Conservation (phyloP, 257 asterid genomes). For the Avicennia marina region DNA sequence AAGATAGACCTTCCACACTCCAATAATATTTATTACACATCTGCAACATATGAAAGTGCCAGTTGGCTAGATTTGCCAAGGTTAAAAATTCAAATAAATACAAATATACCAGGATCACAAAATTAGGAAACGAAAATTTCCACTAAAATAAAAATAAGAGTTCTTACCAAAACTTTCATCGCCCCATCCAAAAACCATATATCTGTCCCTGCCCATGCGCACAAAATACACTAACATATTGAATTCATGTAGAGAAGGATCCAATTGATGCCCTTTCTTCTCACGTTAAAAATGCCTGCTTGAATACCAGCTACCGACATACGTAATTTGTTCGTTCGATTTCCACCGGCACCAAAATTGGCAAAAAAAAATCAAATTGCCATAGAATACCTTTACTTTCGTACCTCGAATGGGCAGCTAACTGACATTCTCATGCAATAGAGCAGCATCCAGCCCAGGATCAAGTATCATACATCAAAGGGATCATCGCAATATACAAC, state of each 20-base stretch:
- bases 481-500: slow-evolving; percentile 11
- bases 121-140: not conserved
- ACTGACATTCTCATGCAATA: slow-evolving; percentile 6
- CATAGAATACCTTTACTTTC: not conserved
- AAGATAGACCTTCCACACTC: slow-evolving; percentile 31
- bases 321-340: not conserved
- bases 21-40: slow-evolving; percentile 38
- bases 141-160: not conserved
- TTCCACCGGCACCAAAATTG: not conserved
- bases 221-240: not conserved
- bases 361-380: not conserved
- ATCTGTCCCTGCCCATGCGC: not conserved
- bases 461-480: not conserved
- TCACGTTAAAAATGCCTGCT: not conserved
- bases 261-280: not conserved
- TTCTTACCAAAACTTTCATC: not conserved
- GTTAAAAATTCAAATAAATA: not conserved
- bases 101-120: not conserved
- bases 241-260: not conserved
- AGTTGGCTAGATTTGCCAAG: too few relatives aligned
- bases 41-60: slow-evolving; percentile 30
- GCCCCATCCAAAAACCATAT: not conserved
- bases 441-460: slow-evolving; percentile 12
- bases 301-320: not conserved
- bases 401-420: slow-evolving; percentile 21